Evolutionary conservation across 495 filamentous ascomycete genomes (phyloP).

Genomic region (Neohortaea acidophila): DNA sequence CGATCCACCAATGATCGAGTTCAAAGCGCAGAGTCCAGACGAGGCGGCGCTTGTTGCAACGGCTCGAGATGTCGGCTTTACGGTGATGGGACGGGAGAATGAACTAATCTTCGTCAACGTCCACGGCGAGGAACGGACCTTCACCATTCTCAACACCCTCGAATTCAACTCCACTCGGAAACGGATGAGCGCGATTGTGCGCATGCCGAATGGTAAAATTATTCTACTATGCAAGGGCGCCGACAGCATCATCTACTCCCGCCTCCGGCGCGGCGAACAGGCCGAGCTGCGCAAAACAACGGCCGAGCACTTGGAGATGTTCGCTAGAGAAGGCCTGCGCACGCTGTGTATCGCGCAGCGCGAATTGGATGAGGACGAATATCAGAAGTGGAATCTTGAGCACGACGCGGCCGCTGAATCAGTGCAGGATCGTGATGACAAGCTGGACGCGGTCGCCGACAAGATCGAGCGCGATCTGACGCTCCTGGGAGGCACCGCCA

Average conservation of each 20-base stretch:
- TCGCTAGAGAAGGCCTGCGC: slow-evolving; percentile 85
- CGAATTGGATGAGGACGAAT: slow-evolving; percentile 72
- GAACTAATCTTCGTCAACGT: slow-evolving; percentile 75
- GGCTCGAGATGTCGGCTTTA: slow-evolving; percentile 89
- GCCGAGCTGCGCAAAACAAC: slow-evolving; percentile 65
- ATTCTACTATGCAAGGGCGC: slow-evolving; percentile 95
- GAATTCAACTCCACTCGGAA: slow-evolving; percentile 97
- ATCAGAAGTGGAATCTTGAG: slow-evolving; percentile 66
- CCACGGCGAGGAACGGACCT: slow-evolving; percentile 70
- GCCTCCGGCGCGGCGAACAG: slow-evolving; percentile 73
- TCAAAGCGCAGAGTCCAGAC: slow-evolving; percentile 95
- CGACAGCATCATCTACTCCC: slow-evolving; percentile 93
- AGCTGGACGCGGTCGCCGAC: slow-evolving; percentile 79
- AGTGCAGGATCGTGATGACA: slow-evolving; percentile 80
- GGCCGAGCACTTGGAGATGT: slow-evolving; percentile 89
- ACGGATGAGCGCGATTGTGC: slow-evolving; percentile 94
- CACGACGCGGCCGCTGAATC: slow-evolving; percentile 78
- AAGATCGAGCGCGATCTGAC: slow-evolving; percentile 78
- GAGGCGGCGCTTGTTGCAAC: slow-evolving; percentile 86
- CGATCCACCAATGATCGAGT: slow-evolving; percentile 77
- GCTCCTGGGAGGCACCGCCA: slow-evolving; percentile 88
- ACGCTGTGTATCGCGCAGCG: slow-evolving; percentile 91
- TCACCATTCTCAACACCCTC: slow-evolving; percentile 79
- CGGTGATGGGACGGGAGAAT: slow-evolving; percentile 64
- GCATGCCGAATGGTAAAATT: slow-evolving; percentile 88